A percentile compares a stretch with the other conserved stretches of the same genome.
These are phyloP conservation scores for Soucietia sequanensis DNA, from an alignment of 805 yeast species.

Conservation along the genomic window DNA sequence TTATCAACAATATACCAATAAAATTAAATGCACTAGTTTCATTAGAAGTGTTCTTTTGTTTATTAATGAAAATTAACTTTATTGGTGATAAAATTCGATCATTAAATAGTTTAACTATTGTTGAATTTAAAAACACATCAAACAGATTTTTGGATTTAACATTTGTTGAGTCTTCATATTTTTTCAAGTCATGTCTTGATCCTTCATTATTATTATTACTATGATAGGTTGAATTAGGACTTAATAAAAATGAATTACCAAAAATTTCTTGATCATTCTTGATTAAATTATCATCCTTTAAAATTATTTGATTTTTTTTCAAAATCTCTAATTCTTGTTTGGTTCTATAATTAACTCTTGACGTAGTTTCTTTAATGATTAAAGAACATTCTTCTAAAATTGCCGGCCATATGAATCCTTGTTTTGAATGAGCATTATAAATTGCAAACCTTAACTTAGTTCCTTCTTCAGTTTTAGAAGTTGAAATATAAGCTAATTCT, in stretches of 20 bases:
- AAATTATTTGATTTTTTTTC: conserved; percentile 14
- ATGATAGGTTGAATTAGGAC: background rate
- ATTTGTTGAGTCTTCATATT: conserved; percentile 4
- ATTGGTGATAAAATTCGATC: conserved; percentile 12
- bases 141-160: conserved; percentile 1
- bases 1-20: too few species aligned
- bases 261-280: conserved; percentile 24
- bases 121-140: conserved; percentile 3
- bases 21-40: too few species aligned
- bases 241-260: conserved; percentile 24
- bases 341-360: conserved; percentile 36
- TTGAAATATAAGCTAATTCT: conserved; percentile 66
- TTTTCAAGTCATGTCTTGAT: conserved; percentile 3
- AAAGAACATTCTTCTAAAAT: conserved; percentile 59
- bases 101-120: conserved; percentile 9
- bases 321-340: conserved; percentile 29
- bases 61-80: conserved; percentile 3
- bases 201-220: background rate
- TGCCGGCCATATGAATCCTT: conserved; percentile 54
- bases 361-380: conserved; percentile 50
- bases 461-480: conserved; percentile 41
- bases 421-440: conserved; percentile 48
- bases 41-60: background rate
- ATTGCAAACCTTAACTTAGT: conserved; percentile 50
- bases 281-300: conserved; percentile 15